phyloP scores from a whole-genome alignment of 345 rosid species.

The Salix koriyanagi region DNA sequence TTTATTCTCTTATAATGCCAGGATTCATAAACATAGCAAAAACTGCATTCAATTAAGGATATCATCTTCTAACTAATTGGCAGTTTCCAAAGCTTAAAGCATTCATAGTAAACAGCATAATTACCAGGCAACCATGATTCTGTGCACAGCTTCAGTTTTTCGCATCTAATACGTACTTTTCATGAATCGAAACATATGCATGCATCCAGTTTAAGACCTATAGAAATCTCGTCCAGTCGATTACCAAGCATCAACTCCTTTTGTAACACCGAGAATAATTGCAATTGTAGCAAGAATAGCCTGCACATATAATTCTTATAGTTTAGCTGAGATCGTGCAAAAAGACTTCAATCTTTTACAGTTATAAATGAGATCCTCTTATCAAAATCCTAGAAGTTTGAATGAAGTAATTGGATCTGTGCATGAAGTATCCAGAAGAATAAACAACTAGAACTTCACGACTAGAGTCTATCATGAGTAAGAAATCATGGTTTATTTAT shows the following conservation, averaged over 20 bases:
- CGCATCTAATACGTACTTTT: neutral
- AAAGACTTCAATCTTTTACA: neutral
- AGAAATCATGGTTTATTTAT: neutral
- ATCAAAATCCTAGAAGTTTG: too few species aligned
- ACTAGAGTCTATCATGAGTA: neutral
- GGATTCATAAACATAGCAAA: neutral
- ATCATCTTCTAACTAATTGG: neutral
- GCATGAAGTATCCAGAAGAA: neutral
- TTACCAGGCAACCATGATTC: neutral
- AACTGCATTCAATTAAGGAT: neutral
- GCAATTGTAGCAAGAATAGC: constrained; percentile 73
- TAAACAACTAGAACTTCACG: neutral
- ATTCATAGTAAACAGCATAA: neutral
- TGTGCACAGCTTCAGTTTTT: neutral
- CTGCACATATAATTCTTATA: constrained; percentile 34
- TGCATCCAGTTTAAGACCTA: neutral
- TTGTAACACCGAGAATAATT: constrained; percentile 62
- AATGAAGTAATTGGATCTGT: neutral
- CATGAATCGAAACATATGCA: neutral
- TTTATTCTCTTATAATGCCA: neutral
- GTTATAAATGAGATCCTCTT: neutral
- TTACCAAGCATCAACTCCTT: constrained; percentile 51
- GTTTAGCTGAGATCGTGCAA: neutral
- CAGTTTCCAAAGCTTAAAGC: neutral
- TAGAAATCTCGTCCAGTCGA: neutral